phyloP scores from a whole-genome alignment of 495 filamentous ascomycete species.

The Xanthoparmelia taractica region DNA sequence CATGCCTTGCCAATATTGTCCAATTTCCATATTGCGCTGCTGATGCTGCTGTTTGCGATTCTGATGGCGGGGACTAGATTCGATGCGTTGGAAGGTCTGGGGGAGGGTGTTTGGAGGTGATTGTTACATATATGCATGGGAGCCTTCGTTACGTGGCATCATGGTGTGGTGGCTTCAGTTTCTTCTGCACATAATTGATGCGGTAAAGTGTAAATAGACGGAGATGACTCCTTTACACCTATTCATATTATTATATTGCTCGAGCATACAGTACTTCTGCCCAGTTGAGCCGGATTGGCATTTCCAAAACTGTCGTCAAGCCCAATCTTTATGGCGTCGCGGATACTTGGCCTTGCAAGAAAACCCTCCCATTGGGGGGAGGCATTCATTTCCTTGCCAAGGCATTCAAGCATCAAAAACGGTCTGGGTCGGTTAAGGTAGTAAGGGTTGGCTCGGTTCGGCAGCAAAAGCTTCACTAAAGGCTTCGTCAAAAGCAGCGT shows the following conservation, averaged over 20 bases:
- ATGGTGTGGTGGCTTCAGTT: no score
- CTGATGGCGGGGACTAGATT: slow-evolving; percentile 6
- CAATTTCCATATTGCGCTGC: slow-evolving; percentile 24
- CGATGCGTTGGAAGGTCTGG: slow-evolving; percentile 13
- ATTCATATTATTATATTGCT: no score
- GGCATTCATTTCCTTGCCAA: slow-evolving; percentile 18
- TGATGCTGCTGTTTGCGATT: slow-evolving; percentile 16
- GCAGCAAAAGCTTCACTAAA: no score
- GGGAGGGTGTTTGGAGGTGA: slow-evolving; percentile 15
- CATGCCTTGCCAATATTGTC: slow-evolving; percentile 26
- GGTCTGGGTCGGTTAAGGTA: background rate
- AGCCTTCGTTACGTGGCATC: background rate
- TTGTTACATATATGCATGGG: background rate
- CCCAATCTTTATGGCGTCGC: no score
- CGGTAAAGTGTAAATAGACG: no score
- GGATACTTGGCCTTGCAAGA: no score
- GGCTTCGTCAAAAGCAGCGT: slow-evolving; percentile 8
- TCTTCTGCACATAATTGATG: background rate
- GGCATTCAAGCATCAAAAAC: background rate
- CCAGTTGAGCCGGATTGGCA: background rate
- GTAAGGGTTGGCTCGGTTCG: slow-evolving; percentile 8
- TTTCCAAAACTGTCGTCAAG: background rate
- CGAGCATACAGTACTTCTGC: no score
- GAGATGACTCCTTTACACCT: no score
- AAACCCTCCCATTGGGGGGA: background rate